These are phyloP conservation scores for Solanum pimpinellifolium DNA, from an alignment of 257 asterid species.

Conservation along the genomic window DNA sequence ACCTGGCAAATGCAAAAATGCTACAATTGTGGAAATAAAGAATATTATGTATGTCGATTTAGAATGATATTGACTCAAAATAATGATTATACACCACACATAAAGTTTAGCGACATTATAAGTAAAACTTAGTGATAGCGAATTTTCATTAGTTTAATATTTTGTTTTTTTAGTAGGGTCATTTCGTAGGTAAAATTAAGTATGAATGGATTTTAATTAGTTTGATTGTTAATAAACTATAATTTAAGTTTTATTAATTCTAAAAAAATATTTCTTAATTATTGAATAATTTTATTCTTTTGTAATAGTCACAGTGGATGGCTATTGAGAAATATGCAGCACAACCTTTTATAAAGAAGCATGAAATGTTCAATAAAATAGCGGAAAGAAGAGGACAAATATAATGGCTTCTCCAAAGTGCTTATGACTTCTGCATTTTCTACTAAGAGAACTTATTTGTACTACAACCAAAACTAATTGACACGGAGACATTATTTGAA, in stretches of 20 bases:
- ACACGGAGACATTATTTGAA: too few relatives aligned
- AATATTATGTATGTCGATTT: neutral
- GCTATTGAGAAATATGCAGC: slow-evolving; percentile 55
- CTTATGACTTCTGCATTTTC: too few relatives aligned
- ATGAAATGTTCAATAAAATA: slow-evolving; percentile 34
- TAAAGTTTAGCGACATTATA: neutral
- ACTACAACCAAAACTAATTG: too few relatives aligned
- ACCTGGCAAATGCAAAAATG: too few relatives aligned
- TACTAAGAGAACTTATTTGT: too few relatives aligned
- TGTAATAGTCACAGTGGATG: slow-evolving; percentile 62
- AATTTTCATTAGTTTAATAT: neutral
- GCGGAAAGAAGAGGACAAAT: slow-evolving; percentile 38
- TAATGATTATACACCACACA: too few relatives aligned
- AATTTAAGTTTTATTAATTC: neutral
- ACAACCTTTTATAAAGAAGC: slow-evolving; percentile 55
- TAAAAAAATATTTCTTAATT: neutral
- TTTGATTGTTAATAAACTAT: neutral
- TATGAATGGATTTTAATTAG: neutral
- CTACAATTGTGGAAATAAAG: too few relatives aligned
- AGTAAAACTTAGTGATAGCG: neutral
- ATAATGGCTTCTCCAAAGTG: neutral
- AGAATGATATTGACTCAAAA: neutral
- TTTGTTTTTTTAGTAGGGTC: neutral
- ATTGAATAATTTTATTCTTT: neutral
- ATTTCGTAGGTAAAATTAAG: neutral